Evolutionary conservation across 306 rosid species (phyloP).

Genomic region (Glycyrrhiza uralensis): DNA sequence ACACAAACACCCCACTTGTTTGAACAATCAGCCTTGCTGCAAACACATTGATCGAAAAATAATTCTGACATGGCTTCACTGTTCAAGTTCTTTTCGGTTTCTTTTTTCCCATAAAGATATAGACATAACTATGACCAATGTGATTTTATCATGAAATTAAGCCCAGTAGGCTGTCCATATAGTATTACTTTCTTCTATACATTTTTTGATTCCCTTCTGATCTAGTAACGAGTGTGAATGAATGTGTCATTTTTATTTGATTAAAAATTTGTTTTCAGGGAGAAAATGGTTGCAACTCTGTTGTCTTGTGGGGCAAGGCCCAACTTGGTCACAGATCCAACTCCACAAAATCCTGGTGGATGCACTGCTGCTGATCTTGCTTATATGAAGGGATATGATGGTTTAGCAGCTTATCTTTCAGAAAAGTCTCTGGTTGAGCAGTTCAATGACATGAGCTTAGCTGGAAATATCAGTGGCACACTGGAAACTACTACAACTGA

Average conservation of each 20-base stretch:
- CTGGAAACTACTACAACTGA: conserved; percentile 52
- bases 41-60: conserved; percentile 18
- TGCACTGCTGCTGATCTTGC: conserved; percentile 87
- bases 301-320: conserved; percentile 82
- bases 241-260: not conserved
- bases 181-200: not conserved
- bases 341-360: conserved; percentile 71
- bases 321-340: conserved; percentile 89
- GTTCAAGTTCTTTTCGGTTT: conserved; percentile 25
- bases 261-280: conserved; percentile 46
- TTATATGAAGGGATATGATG: conserved; percentile 59
- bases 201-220: conserved; percentile 13
- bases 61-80: not conserved
- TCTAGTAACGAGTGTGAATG: not conserved
- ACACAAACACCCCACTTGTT: not conserved
- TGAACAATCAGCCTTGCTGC: conserved; percentile 21
- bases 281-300: conserved; percentile 76
- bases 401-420: conserved; percentile 94
- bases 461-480: conserved; percentile 85
- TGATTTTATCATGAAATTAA: conserved; percentile 9
- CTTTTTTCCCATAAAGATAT: not conserved
- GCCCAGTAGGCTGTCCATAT: not conserved
- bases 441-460: conserved; percentile 74
- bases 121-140: not conserved
- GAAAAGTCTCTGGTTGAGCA: conserved; percentile 83